These are phyloP conservation scores for Hyparrhenia diplandra DNA, from an alignment of 176 grass and related monocot species.

Conservation along the genomic window DNA sequence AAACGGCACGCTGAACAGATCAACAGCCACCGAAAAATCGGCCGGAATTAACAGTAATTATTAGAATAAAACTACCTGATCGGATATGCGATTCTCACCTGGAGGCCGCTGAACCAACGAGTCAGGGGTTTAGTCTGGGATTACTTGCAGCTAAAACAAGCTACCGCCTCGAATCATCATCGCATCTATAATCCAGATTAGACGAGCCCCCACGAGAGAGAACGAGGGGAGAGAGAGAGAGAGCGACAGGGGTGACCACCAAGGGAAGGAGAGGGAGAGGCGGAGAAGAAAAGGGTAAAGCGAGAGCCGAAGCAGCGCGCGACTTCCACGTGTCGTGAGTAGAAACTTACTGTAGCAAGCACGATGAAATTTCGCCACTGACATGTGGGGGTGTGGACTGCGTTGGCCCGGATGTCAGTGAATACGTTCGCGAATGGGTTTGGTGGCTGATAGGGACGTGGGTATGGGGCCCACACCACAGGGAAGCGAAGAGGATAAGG, in stretches of 20 bases:
- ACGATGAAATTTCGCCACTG: rapidly evolving
- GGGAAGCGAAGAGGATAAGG: conserved; percentile 42
- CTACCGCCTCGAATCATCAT: background rate
- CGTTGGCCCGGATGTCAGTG: background rate
- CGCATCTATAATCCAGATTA: background rate
- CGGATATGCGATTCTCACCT: background rate
- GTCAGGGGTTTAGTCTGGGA: background rate
- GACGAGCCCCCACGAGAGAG: background rate
- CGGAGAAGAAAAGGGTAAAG: conserved; percentile 27
- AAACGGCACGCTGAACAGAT: background rate
- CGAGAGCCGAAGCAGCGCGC: conserved; percentile 9
- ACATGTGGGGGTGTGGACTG: rapidly evolving
- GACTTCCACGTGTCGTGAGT: conserved; percentile 32
- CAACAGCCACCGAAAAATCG: background rate
- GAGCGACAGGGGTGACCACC: background rate
- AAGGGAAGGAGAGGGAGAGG: background rate
- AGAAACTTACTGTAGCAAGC: too few species aligned
- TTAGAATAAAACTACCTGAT: conserved; percentile 23
- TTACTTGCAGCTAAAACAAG: conserved; percentile 14
- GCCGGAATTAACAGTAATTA: background rate
- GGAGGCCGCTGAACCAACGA: background rate
- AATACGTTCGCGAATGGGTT: rapidly evolving
- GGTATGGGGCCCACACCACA: conserved; percentile 4
- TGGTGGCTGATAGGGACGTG: background rate
- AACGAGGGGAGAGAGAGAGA: background rate